A percentile compares a stretch with the other conserved stretches of the same genome.
These are phyloP conservation scores for Fusarium sp. DNA, from an alignment of 2,329 filamentous ascomycete genomes.

Conservation along the genomic window DNA sequence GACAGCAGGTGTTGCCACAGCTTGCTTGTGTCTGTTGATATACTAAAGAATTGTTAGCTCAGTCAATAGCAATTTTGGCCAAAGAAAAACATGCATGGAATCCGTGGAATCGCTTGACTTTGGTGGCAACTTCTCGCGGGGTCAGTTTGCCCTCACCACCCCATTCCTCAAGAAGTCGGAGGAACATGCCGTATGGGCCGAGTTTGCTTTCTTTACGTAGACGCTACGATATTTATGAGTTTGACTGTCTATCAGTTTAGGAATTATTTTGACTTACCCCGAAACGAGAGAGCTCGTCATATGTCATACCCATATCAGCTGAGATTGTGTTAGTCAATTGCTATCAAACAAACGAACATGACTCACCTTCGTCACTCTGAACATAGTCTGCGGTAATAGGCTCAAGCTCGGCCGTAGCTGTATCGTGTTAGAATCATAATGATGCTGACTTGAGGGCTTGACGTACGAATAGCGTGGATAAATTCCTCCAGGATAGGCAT, in stretches of 20 bases:
- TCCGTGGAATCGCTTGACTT: conserved; percentile 51
- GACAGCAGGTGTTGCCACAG: conserved; percentile 23
- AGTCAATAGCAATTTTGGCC: too few relatives aligned
- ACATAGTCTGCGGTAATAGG: conserved; percentile 52
- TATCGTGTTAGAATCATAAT: neutral
- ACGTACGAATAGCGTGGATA: conserved; percentile 65
- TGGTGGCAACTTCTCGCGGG: conserved; percentile 52
- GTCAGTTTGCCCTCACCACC: conserved; percentile 44
- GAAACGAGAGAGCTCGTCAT: conserved; percentile 55
- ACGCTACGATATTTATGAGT: conserved; percentile 7
- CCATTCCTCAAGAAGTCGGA: conserved; percentile 55
- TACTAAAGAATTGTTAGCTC: neutral
- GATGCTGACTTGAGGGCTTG: neutral
- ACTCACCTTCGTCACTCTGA: conserved; percentile 52
- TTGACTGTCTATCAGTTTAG: neutral
- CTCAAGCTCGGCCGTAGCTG: conserved; percentile 58
- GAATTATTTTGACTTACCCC: conserved; percentile 37
- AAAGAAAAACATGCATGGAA: conserved; percentile 36
- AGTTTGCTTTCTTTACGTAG: conserved; percentile 57
- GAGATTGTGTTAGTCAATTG: neutral
- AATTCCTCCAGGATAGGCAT: conserved; percentile 73
- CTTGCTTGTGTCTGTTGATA: conserved; percentile 31
- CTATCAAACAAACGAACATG: neutral
- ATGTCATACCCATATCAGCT: conserved; percentile 58
- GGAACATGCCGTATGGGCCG: conserved; percentile 55